Percentiles rank a stretch among this genome's conserved stretches.
These are phyloP conservation scores for Boechera retrofracta DNA, from an alignment of 345 rosid species.

Conservation along the genomic window DNA sequence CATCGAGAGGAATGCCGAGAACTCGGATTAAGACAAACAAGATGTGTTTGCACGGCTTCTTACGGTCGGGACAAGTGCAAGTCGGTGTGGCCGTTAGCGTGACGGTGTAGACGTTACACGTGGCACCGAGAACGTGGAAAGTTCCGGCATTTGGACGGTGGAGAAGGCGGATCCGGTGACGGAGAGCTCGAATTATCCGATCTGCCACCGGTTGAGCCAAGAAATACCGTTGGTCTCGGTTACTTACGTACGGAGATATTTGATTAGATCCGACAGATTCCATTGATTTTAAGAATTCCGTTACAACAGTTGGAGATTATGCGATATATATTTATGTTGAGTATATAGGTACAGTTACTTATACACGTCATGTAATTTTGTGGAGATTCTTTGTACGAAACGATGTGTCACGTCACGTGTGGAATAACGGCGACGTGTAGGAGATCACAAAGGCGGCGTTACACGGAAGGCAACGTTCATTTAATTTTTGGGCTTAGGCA, in stretches of 20 bases:
- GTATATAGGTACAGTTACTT: slow-evolving; percentile 16
- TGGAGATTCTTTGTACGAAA: slow-evolving; percentile 55
- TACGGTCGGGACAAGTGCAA: slow-evolving; percentile 88
- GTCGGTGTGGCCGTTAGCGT: slow-evolving; percentile 59
- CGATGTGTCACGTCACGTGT: slow-evolving; percentile 50
- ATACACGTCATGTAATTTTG: slow-evolving; percentile 36
- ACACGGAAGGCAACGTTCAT: neutral
- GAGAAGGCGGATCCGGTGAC: slow-evolving; percentile 70
- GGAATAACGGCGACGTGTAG: slow-evolving; percentile 58
- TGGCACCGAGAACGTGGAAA: slow-evolving; percentile 82
- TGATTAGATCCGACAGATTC: slow-evolving; percentile 60
- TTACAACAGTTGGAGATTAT: slow-evolving; percentile 22
- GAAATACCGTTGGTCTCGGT: slow-evolving; percentile 32
- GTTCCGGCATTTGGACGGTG: slow-evolving; percentile 56
- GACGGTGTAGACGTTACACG: slow-evolving; percentile 87
- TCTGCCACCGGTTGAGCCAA: slow-evolving; percentile 60
- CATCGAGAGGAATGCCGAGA: slow-evolving; percentile 68
- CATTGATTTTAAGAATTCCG: slow-evolving; percentile 42
- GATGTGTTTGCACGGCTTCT: slow-evolving; percentile 87
- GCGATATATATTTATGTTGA: slow-evolving; percentile 6
- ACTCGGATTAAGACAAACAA: slow-evolving; percentile 74
- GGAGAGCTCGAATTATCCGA: slow-evolving; percentile 71
- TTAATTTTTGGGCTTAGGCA: neutral
- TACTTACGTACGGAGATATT: slow-evolving; percentile 21
- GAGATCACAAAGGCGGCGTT: slow-evolving; percentile 40